These are phyloP conservation scores for Dictyostelium capitatum DNA, from an alignment of 78 protist species.

Conservation along the genomic window DNA sequence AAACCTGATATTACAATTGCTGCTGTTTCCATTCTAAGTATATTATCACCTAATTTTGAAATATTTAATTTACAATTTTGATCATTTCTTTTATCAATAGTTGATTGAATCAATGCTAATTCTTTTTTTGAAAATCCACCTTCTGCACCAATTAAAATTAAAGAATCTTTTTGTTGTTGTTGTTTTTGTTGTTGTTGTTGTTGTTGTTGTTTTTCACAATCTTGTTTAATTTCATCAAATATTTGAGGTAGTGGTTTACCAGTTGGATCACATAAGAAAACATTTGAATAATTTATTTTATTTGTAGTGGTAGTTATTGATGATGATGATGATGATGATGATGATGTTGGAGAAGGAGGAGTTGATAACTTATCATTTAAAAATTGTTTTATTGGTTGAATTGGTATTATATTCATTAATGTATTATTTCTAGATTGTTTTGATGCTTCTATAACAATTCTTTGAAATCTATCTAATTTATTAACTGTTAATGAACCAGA, in stretches of 20 bases:
- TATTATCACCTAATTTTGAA: slow-evolving; percentile 5
- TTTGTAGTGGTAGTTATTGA: background rate
- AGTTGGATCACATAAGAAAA: slow-evolving; percentile 52
- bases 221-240: slow-evolving; percentile 8
- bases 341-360: no score
- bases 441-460: slow-evolving; percentile 40
- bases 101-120: background rate
- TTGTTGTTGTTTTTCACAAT: background rate
- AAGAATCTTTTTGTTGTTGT: background rate
- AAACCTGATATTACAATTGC: slow-evolving; percentile 32
- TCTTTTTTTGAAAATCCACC: slow-evolving; percentile 63
- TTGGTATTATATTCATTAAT: slow-evolving; percentile 42
- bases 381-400: background rate
- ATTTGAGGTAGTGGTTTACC: slow-evolving; percentile 47
- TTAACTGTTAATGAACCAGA: background rate
- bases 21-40: slow-evolving; percentile 45
- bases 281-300: slow-evolving; percentile 17
- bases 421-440: slow-evolving; percentile 41
- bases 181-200: slow-evolving; percentile 5
- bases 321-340: no score
- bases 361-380: slow-evolving; percentile 2
- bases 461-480: slow-evolving; percentile 39
- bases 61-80: background rate
- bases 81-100: background rate
- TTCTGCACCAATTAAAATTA: slow-evolving; percentile 50